Base-by-base conservation (phyloP, 2,329 filamentous ascomycete genomes). In the Aureobasidium namibiae region DNA sequence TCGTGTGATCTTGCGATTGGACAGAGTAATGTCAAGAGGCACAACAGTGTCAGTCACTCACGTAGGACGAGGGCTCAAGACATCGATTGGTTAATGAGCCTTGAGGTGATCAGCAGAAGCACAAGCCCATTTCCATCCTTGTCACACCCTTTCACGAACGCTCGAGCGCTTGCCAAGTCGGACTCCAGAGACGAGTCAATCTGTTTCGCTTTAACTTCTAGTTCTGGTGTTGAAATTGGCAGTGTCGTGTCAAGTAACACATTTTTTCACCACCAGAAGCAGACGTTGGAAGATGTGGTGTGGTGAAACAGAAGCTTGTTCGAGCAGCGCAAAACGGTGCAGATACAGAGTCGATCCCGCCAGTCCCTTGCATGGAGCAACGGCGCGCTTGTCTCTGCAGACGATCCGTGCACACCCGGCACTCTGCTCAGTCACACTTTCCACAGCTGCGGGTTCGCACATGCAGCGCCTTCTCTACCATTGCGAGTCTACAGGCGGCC, bases 321-420 rank as follows among this genome's bases (percentile, higher is more conserved):
- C 39, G 48, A 39, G 48, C 21, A 26, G 9, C 8, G 33, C 34
- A 38, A 52, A 45, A 45, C 52, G 52, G 52, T 45, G 38, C 38
- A 44, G 52, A 18, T 45, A 45, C 52, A 41, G 52, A 36, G 50
- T 36, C 38, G 39, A 56, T 56, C 38, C 36, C 8, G 52, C n/a
- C 24, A 56, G 50, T 54, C 50, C 50, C 50, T 45, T 44, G 39
- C 52, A 56, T 56, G 38, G 52, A 44, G 39, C 36, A 56, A 16
- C 39, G 39, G 29, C 42, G 39, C 38, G 52, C 52, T 45, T 36
- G 39, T 13, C 2, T 14, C 52, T 56, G 16, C 29, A 56, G n/a
- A 45, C 24, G 52, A 44, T 10, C 52, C 52, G 39, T 56, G 52
- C 52, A 36, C 39, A 41, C 16, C 29, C 50, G 50, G 50, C 50